These are phyloP conservation scores for Botryosphaeria dothidea DNA, from an alignment of 2,329 filamentous ascomycete genomes.

Conservation along the genomic window DNA sequence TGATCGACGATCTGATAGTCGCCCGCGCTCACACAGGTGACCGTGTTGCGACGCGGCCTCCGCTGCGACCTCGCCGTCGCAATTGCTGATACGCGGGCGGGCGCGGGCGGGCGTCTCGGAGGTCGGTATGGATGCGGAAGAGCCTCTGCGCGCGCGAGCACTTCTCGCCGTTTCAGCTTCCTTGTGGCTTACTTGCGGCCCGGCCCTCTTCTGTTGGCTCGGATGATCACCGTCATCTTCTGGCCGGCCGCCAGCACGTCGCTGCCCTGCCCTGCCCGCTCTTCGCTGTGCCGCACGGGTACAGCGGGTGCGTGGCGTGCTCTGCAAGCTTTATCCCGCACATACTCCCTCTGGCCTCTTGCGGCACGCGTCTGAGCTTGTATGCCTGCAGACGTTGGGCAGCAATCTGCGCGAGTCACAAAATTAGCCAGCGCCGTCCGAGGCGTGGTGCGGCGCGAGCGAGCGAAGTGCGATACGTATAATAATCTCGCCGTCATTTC, in stretches of 20 bases:
- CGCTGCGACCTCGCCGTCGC: background rate
- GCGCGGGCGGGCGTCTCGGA: background rate
- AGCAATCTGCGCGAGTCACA: slow-evolving; percentile 12
- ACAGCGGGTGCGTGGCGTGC: slow-evolving; percentile 11
- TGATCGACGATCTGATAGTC: slow-evolving; percentile 11
- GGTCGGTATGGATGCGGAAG: slow-evolving; percentile 15
- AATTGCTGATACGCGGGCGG: background rate
- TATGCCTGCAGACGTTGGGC: slow-evolving; percentile 16
- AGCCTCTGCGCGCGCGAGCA: background rate
- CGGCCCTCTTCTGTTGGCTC: slow-evolving; percentile 9
- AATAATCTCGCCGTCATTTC: slow-evolving; percentile 15
- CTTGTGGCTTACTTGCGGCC: slow-evolving; percentile 14
- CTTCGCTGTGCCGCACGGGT: slow-evolving; percentile 12
- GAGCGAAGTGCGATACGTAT: slow-evolving; percentile 4
- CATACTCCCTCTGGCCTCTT: slow-evolving; percentile 14
- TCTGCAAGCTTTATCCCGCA: slow-evolving; percentile 18
- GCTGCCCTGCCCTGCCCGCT: background rate
- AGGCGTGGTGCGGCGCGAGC: slow-evolving; percentile 1
- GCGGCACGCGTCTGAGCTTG: slow-evolving; percentile 17
- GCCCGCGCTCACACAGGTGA: background rate
- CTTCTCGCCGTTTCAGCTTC: slow-evolving; percentile 9
- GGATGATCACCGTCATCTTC: slow-evolving; percentile 13
- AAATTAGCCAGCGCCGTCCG: slow-evolving; percentile 13
- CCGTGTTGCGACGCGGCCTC: slow-evolving; percentile 10
- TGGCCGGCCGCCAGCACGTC: background rate